Conservation (phyloP, 495 filamentous ascomycete genomes). For the Parachaetomium inaequale region DNA sequence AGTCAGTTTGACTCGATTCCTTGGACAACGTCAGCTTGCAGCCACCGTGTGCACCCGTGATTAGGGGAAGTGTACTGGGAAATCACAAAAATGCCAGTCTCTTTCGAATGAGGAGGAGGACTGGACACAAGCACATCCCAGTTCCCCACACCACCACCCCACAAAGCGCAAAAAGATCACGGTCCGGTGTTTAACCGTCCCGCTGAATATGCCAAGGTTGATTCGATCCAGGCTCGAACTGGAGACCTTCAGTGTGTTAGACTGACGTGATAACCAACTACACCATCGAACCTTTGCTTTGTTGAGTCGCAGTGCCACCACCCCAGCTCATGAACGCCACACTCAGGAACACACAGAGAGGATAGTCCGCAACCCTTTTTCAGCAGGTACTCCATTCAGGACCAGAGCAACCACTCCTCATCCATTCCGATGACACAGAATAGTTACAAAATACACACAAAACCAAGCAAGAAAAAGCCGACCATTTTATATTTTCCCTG, state of each 20-base stretch:
- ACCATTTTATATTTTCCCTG: slow-evolving; percentile 18
- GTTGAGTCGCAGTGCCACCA: neutral
- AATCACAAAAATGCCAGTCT: neutral
- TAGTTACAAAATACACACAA: slow-evolving; percentile 10
- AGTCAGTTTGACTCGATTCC: neutral
- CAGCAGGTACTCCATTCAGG: too few relatives aligned
- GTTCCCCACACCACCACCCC: neutral
- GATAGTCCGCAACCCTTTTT: neutral
- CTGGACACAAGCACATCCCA: neutral
- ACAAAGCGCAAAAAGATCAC: slow-evolving; percentile 2
- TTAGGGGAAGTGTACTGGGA: too few relatives aligned
- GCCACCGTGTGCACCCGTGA: too few relatives aligned
- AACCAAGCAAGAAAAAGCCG: neutral
- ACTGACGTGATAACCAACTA: slow-evolving; percentile 25
- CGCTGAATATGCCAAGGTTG: slow-evolving; percentile 3
- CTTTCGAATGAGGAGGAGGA: neutral
- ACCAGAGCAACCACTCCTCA: neutral
- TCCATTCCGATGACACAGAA: neutral
- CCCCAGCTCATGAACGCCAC: neutral
- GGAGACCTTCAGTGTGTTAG: slow-evolving; percentile 22
- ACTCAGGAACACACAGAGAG: neutral
- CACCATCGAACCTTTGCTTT: slow-evolving; percentile 19
- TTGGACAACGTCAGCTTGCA: slow-evolving; percentile 4
- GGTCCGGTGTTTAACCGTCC: neutral
- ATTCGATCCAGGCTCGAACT: slow-evolving; percentile 24